These are phyloP conservation scores for Suillus americanus DNA, from an alignment of 768 basidiomycete species.

Conservation along the genomic window DNA sequence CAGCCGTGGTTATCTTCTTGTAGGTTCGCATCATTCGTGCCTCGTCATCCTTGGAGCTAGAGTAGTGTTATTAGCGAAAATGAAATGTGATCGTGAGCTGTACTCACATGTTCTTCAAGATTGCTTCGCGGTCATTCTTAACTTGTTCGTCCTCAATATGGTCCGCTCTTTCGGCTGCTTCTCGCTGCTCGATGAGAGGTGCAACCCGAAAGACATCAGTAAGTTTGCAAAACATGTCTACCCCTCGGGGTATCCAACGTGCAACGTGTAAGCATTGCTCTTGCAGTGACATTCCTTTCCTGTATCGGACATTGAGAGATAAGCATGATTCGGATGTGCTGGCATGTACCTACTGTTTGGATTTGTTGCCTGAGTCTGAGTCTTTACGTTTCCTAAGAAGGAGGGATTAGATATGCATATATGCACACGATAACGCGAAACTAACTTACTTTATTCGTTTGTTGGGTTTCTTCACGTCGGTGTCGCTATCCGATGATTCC, in stretches of 20 bases:
- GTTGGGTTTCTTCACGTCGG: not conserved
- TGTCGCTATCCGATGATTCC: not conserved
- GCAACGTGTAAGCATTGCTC: conserved; percentile 7
- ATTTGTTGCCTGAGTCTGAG: not conserved
- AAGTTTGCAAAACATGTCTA: conserved; percentile 8
- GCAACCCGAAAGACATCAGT: not conserved
- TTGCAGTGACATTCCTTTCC: not conserved
- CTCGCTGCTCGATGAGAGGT: not conserved
- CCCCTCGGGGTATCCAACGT: conserved; percentile 3
- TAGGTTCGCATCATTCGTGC: not conserved
- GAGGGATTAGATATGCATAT: not conserved
- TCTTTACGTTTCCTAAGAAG: not conserved
- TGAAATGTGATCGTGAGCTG: not conserved
- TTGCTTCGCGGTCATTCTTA: too few species aligned
- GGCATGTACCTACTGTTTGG: not conserved
- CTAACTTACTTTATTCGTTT: not conserved
- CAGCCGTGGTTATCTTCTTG: not conserved
- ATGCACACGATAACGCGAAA: not conserved
- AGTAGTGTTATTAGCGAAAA: not conserved
- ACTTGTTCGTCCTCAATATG: not conserved
- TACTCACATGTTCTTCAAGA: not conserved
- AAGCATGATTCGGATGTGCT: too few species aligned
- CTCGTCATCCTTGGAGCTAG: not conserved
- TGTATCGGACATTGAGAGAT: not conserved
- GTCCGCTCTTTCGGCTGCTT: not conserved